Evolutionary conservation across 768 basidiomycete species (phyloP).

Genomic region (Piloderma croceum): DNA sequence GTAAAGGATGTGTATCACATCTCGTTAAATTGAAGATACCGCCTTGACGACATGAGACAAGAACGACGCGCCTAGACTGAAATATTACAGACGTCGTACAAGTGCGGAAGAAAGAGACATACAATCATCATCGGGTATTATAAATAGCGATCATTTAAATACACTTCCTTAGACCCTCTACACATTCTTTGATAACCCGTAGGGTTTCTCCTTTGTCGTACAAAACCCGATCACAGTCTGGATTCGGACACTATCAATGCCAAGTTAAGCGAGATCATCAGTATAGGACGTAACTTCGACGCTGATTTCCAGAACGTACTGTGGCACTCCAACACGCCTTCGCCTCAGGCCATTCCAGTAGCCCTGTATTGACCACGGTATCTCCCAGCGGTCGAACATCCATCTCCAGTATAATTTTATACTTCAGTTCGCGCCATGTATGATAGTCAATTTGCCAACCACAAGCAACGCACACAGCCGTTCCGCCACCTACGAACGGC

Average conservation of each 20-base stretch:
- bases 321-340: constrained; percentile 55
- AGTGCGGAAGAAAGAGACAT: no score
- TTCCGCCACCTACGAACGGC: constrained; percentile 51
- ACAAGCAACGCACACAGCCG: constrained; percentile 52
- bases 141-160: constrained; percentile 28
- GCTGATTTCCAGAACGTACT: no score
- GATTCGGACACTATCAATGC: constrained; percentile 43
- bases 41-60: no score
- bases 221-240: constrained; percentile 41
- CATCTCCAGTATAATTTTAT: constrained; percentile 51
- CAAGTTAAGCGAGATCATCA: no score
- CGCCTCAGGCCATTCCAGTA: constrained; percentile 54
- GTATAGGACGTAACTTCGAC: no score
- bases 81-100: no score
- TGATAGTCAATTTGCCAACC: constrained; percentile 45
- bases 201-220: constrained; percentile 54
- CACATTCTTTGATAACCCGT: constrained; percentile 48
- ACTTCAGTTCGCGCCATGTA: constrained; percentile 62
- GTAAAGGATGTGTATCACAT: no score
- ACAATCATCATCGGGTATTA: no score
- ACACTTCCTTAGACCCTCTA: constrained; percentile 42
- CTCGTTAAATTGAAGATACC: no score
- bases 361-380: constrained; percentile 43
- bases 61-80: no score
- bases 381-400: constrained; percentile 56